phyloP scores from a whole-genome alignment of 768 basidiomycete genomes.

The Russula earlei region DNA sequence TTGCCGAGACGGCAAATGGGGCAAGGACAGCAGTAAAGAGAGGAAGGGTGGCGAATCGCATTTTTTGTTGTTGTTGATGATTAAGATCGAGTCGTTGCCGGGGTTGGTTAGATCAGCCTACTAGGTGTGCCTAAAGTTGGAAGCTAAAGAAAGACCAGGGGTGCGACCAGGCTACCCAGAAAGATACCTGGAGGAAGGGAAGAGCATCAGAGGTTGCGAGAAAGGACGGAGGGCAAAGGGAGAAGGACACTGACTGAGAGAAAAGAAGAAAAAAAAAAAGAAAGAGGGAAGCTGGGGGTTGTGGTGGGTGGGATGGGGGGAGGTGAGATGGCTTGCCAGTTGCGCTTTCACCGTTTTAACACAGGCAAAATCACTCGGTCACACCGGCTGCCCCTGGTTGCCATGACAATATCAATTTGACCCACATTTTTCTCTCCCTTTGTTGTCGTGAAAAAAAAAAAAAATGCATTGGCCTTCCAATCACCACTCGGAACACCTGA shows the following conservation, averaged over 20 bases:
- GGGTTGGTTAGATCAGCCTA: slow-evolving; percentile 23
- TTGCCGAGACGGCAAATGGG: slow-evolving; percentile 40
- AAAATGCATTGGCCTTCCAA: no score
- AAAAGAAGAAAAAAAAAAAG: not conserved
- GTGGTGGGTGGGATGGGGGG: not conserved
- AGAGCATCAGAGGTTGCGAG: not conserved
- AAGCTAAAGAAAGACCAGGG: slow-evolving; percentile 40
- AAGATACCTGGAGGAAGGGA: slow-evolving; percentile 19
- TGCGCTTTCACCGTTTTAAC: not conserved
- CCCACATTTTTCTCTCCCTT: not conserved
- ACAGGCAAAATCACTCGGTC: not conserved
- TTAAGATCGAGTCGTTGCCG: not conserved
- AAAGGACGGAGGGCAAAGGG: not conserved
- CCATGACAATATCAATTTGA: not conserved
- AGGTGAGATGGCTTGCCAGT: not conserved
- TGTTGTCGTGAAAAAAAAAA: not conserved
- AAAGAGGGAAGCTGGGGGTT: not conserved
- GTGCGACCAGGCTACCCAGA: slow-evolving; percentile 68
- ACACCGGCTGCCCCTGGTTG: not conserved
- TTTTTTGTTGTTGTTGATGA: slow-evolving; percentile 28
- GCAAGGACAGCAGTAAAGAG: slow-evolving; percentile 34
- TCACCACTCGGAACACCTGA: no score
- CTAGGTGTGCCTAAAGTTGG: slow-evolving; percentile 21
- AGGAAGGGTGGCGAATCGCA: slow-evolving; percentile 36
- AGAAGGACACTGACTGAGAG: not conserved